Evolutionary conservation across 345 rosid species (phyloP).

Genomic region (Jatropha curcas): DNA sequence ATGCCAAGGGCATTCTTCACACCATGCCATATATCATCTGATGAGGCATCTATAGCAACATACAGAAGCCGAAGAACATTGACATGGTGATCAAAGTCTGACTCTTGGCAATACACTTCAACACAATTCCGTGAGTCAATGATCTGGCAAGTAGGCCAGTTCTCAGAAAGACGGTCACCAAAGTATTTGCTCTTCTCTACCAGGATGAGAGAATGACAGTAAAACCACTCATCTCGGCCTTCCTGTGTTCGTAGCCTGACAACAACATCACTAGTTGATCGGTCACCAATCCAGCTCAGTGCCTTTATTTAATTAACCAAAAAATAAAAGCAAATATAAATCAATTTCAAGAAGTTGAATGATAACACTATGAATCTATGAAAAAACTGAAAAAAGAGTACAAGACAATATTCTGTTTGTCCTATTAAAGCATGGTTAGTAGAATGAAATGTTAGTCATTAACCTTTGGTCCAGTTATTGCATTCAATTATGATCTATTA

Average conservation of each 20-base stretch:
- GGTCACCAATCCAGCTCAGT: slow-evolving; percentile 57
- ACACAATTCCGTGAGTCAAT: slow-evolving; percentile 87
- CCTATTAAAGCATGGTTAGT: background rate
- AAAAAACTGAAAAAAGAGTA: background rate
- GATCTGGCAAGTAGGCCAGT: slow-evolving; percentile 94
- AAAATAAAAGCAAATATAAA: slow-evolving; percentile 13
- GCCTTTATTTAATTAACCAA: slow-evolving; percentile 42
- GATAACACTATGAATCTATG: background rate
- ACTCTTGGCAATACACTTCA: slow-evolving; percentile 76
- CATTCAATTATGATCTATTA: background rate
- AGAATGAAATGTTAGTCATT: background rate
- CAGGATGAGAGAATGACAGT: slow-evolving; percentile 77
- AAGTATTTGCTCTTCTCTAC: slow-evolving; percentile 72
- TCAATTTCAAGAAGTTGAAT: background rate
- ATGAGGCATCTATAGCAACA: slow-evolving; percentile 42
- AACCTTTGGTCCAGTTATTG: no score
- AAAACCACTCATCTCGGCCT: slow-evolving; percentile 84
- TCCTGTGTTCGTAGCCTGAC: slow-evolving; percentile 78
- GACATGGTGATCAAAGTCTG: slow-evolving; percentile 71
- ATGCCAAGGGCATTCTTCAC: slow-evolving; percentile 83
- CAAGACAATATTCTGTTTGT: slow-evolving; percentile 32
- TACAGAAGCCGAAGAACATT: slow-evolving; percentile 79
- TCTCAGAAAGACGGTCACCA: slow-evolving; percentile 82
- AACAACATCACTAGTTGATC: slow-evolving; percentile 83
- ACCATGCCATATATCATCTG: slow-evolving; percentile 62